These are phyloP conservation scores for Noccaea bulbosa DNA, from an alignment of 345 rosid genomes.

Conservation along the genomic window DNA sequence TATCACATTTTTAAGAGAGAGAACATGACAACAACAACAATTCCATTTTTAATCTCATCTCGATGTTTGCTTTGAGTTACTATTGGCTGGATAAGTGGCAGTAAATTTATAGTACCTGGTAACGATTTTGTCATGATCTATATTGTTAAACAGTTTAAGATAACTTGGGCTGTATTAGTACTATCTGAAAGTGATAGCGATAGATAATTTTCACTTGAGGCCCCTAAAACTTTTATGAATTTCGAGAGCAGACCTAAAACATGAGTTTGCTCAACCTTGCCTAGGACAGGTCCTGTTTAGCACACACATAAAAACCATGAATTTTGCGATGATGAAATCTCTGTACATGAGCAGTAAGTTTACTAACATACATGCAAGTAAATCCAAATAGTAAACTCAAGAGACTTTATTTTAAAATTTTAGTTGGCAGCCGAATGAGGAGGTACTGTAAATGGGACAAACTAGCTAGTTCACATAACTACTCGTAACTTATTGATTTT, in stretches of 20 bases:
- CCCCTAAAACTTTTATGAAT: not conserved
- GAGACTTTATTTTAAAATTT: not conserved
- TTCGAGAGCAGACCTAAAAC: not conserved
- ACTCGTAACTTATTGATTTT: conserved; percentile 7
- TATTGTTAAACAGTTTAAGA: not conserved
- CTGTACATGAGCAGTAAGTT: not conserved
- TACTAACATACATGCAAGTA: conserved; percentile 2
- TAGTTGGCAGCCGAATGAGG: not conserved
- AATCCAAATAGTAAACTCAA: not conserved
- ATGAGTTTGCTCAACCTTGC: not conserved
- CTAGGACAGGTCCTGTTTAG: not conserved
- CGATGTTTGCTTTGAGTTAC: too few species aligned
- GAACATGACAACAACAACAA: too few species aligned
- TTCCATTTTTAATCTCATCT: too few species aligned
- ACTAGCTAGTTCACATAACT: conserved; percentile 16
- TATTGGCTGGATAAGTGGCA: too few species aligned
- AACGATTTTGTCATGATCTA: too few species aligned
- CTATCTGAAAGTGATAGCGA: not conserved
- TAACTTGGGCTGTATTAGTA: not conserved
- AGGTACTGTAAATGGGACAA: conserved; percentile 7
- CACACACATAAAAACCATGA: not conserved
- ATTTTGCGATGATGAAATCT: not conserved
- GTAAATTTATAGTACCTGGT: too few species aligned
- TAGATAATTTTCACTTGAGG: not conserved
- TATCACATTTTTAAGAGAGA: too few species aligned